These are phyloP conservation scores for Aspergillus piperis DNA, from an alignment of 2,329 filamentous ascomycete genomes.

Conservation along the genomic window DNA sequence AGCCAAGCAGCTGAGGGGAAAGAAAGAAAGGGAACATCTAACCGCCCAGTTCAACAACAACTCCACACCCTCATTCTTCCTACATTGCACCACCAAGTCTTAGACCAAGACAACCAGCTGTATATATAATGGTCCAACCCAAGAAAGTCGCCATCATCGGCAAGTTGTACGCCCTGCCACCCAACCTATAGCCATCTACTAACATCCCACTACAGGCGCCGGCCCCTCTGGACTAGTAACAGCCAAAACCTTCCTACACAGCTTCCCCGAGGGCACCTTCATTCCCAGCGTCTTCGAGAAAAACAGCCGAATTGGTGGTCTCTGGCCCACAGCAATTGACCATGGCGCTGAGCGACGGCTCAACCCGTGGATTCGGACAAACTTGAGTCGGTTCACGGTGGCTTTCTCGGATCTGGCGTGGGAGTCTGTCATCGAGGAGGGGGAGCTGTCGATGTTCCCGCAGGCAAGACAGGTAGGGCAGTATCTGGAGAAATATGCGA, in stretches of 20 bases:
- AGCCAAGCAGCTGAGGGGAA: neutral
- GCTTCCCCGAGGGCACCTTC: constrained; percentile 57
- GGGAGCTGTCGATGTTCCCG: constrained; percentile 65
- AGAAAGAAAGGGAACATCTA: neutral
- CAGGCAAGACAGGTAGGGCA: constrained; percentile 73
- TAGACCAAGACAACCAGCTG: neutral
- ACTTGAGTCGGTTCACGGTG: constrained; percentile 76
- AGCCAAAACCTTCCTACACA: constrained; percentile 71
- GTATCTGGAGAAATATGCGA: constrained; percentile 68
- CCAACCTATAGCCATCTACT: neutral
- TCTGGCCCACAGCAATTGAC: constrained; percentile 59
- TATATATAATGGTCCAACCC: constrained; percentile 22
- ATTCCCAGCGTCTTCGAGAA: constrained; percentile 71
- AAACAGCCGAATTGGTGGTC: constrained; percentile 66
- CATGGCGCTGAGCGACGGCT: constrained; percentile 35
- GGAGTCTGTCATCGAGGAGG: constrained; percentile 49
- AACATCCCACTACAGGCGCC: constrained; percentile 54
- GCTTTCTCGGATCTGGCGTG: constrained; percentile 65
- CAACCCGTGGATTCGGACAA: constrained; percentile 61
- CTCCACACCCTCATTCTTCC: neutral
- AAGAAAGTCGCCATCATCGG: constrained; percentile 58
- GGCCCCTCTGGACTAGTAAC: constrained; percentile 69
- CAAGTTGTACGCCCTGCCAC: constrained; percentile 25
- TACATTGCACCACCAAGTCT: neutral
- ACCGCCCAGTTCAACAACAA: neutral